phyloP scores from a whole-genome alignment of 371 early-diverging fungal genomes.

The Circinella minor region DNA sequence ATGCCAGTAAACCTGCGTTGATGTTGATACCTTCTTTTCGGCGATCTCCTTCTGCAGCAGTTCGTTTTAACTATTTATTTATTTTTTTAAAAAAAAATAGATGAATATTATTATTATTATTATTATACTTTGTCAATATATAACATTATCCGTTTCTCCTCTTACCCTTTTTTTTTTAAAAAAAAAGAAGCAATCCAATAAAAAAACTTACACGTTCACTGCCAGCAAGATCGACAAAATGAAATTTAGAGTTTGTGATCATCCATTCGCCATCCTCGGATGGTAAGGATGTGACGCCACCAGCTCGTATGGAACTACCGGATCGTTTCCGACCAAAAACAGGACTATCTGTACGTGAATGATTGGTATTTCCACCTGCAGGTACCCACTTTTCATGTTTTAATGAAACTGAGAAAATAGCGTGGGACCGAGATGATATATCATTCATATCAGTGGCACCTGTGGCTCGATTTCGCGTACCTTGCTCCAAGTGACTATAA shows the following conservation, averaged over 20 bases:
- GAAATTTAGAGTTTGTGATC: conserved; percentile 85
- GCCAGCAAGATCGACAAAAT: conserved; percentile 99
- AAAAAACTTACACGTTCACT: conserved; percentile 85
- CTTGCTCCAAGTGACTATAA: conserved; percentile 71
- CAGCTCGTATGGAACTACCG: conserved; percentile 1
- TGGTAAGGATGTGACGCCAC: neutral
- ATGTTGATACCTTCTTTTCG: conserved; percentile 98
- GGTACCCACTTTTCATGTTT: conserved; percentile 64
- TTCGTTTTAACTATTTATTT: conserved; percentile 80
- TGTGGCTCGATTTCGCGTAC: conserved; percentile 87
- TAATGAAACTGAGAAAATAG: conserved; percentile 94
- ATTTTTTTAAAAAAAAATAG: no score
- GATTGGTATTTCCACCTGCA: conserved; percentile 1
- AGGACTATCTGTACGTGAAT: conserved; percentile 8
- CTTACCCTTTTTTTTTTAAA: no score
- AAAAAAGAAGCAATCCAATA: neutral
- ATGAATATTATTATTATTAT: no score
- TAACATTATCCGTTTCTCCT: no score
- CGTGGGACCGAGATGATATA: conserved; percentile 95
- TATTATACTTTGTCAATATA: no score
- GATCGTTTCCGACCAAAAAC: conserved; percentile 5
- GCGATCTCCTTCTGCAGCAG: conserved; percentile 93
- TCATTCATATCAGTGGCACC: conserved; percentile 98
- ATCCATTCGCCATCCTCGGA: conserved; percentile 48
- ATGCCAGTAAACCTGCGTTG: conserved; percentile 96